Conservation (phyloP, 768 basidiomycete genomes). For the Mycena indigotica region DNA sequence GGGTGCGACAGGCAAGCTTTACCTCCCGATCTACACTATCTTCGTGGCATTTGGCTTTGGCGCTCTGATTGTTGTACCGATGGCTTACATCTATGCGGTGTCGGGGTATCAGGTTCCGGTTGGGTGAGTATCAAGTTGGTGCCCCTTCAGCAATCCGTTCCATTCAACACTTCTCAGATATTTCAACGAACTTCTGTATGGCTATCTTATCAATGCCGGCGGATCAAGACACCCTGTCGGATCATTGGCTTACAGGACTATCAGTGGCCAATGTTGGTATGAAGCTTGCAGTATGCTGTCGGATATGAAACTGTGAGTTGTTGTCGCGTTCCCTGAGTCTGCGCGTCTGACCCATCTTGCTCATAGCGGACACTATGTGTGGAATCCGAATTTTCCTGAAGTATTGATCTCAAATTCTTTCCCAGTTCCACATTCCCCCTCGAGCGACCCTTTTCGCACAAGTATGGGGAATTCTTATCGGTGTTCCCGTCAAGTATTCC, state of each 20-base stretch:
- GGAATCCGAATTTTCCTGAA: neutral
- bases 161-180: constrained; percentile 18
- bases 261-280: constrained; percentile 31
- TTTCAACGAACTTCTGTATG: constrained; percentile 31
- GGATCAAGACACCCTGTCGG: constrained; percentile 30
- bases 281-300: constrained; percentile 29
- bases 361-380: constrained; percentile 27
- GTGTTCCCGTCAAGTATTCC: constrained; percentile 30
- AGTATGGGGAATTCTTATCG: constrained; percentile 28
- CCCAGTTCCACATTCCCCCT: constrained; percentile 28
- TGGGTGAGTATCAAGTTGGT: constrained; percentile 1
- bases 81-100: constrained; percentile 27
- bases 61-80: constrained; percentile 20
- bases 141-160: no score
- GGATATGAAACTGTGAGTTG: constrained; percentile 31
- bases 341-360: neutral
- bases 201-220: constrained; percentile 27
- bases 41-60: constrained; percentile 28
- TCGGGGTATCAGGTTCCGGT: constrained; percentile 25
- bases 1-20: constrained; percentile 1
- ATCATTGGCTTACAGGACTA: constrained; percentile 27
- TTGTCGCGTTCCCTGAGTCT: neutral
- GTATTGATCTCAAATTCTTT: neutral
- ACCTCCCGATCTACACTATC: constrained; percentile 27
- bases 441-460: constrained; percentile 26